phyloP scores from a whole-genome alignment of 768 basidiomycete genomes.

The Mycena crocata region DNA sequence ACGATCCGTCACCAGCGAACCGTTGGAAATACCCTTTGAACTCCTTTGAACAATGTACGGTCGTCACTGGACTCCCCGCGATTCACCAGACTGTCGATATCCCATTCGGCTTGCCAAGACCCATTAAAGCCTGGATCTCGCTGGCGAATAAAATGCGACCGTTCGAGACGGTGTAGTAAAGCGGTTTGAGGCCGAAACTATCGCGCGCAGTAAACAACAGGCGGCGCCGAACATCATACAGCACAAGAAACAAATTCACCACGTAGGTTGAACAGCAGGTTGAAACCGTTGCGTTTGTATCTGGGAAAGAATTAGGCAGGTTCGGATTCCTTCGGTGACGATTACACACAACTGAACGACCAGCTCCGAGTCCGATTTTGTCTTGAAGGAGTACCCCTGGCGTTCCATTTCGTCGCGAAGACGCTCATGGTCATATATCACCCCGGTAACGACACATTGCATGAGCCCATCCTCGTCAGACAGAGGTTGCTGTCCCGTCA shows the following conservation, averaged over 20 bases:
- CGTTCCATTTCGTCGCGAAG: constrained; percentile 26
- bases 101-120: constrained; percentile 35
- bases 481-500: constrained; percentile 32
- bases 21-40: constrained; percentile 12
- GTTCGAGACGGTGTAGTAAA: constrained; percentile 33
- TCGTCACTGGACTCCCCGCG: constrained; percentile 26
- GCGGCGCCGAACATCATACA: constrained; percentile 32
- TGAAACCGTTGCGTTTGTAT: constrained; percentile 32
- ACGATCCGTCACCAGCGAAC: constrained; percentile 7
- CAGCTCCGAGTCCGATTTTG: constrained; percentile 32
- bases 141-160: constrained; percentile 30
- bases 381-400: constrained; percentile 29
- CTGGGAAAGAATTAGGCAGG: not conserved
- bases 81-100: constrained; percentile 29
- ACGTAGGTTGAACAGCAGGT: constrained; percentile 29
- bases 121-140: constrained; percentile 34
- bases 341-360: constrained; percentile 31
- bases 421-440: constrained; percentile 33
- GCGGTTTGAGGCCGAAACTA: constrained; percentile 35
- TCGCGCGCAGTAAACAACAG: constrained; percentile 33
- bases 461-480: constrained; percentile 25
- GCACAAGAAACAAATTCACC: constrained; percentile 37
- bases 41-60: constrained; percentile 30
- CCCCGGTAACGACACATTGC: constrained; percentile 32
- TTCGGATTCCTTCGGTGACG: not conserved